Conservation (phyloP, 2,329 filamentous ascomycete species). For the Aspergillus chevalieri region DNA sequence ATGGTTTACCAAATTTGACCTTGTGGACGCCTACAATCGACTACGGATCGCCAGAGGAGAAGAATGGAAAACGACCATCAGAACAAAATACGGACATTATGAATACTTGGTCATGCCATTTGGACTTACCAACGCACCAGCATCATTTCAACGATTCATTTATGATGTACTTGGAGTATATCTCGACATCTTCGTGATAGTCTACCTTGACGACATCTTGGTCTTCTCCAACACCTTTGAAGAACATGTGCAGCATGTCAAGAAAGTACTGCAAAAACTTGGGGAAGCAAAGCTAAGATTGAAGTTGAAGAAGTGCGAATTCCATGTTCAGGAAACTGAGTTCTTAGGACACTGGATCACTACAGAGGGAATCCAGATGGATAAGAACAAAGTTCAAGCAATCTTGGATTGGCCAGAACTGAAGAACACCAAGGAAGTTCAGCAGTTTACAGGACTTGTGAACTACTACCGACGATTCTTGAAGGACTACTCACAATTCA, state of each 20-base stretch:
- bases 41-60: constrained; percentile 13
- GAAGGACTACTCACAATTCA: not conserved
- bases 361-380: too few species aligned
- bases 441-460: not conserved
- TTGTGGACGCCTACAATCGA: constrained; percentile 14
- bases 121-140: constrained; percentile 14
- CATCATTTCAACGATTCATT: constrained; percentile 4
- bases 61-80: constrained; percentile 7
- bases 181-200: not conserved
- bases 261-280: not conserved
- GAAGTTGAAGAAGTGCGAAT: not conserved
- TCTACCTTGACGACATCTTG: not conserved
- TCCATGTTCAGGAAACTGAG: not conserved
- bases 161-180: not conserved
- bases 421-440: not conserved
- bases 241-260: not conserved
- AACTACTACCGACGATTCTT: not conserved
- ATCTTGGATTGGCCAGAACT: too few species aligned
- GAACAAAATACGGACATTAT: constrained; percentile 13
- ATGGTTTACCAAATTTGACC: constrained; percentile 21
- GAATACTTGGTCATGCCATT: constrained; percentile 20
- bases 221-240: not conserved
- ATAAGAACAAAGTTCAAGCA: too few species aligned
- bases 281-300: not conserved
- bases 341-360: not conserved